These are phyloP conservation scores for Xylaria sp. DNA, from an alignment of 2,329 filamentous ascomycete species.

Conservation along the genomic window DNA sequence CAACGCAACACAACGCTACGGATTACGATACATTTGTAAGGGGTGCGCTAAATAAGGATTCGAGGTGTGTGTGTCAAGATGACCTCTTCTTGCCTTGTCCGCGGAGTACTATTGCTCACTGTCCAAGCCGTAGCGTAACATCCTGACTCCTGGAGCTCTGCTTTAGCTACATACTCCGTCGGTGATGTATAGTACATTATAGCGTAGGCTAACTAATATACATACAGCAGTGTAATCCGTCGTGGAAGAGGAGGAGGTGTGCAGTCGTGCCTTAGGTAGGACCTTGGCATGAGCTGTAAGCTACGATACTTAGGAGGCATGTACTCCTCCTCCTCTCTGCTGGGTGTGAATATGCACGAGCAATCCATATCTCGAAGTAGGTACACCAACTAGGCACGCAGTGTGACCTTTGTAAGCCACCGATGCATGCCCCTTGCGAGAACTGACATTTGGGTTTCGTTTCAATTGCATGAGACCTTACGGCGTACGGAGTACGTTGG, in stretches of 20 bases:
- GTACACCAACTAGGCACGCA: not conserved
- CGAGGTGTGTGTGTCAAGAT: not conserved
- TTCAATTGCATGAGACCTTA: conserved; percentile 11
- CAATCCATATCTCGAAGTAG: not conserved
- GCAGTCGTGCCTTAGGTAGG: too few relatives aligned
- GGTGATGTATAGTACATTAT: not conserved
- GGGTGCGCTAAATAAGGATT: not conserved
- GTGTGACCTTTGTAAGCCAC: not conserved
- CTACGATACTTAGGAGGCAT: not conserved
- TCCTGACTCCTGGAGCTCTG: not conserved
- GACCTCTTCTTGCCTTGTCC: not conserved
- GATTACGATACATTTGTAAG: not conserved
- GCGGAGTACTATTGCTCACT: not conserved
- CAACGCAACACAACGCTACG: too few relatives aligned
- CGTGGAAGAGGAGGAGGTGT: too few relatives aligned
- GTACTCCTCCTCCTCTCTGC: not conserved
- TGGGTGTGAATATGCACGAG: not conserved
- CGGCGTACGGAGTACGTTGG: not conserved
- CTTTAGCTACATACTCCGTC: not conserved
- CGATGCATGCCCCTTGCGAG: conserved; percentile 12
- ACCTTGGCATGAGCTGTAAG: not conserved
- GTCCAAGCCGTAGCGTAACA: not conserved
- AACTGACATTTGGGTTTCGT: conserved; percentile 11
- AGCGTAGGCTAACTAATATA: not conserved
- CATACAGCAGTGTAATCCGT: not conserved